These are phyloP conservation scores for Globisporangium nagaii DNA, from an alignment of 352 stramenopile species.

Conservation along the genomic window DNA sequence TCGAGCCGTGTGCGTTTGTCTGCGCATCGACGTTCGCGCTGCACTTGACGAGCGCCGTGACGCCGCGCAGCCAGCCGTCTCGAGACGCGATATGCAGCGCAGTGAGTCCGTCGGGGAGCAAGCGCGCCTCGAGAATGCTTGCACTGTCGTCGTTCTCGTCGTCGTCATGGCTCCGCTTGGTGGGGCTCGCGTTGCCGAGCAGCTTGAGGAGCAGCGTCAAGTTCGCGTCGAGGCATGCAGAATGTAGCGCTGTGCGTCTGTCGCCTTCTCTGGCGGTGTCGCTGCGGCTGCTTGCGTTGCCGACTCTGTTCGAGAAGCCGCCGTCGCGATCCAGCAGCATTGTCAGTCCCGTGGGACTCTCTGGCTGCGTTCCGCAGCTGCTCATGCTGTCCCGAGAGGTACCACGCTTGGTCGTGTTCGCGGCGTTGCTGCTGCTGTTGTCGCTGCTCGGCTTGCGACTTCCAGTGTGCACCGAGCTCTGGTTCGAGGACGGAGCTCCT, in stretches of 20 bases:
- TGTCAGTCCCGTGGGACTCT: background rate
- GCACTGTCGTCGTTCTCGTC: background rate
- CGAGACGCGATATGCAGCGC: slow-evolving; percentile 23
- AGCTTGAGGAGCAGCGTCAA: background rate
- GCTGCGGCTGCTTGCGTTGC: background rate
- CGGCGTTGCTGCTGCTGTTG: background rate
- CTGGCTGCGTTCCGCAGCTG: slow-evolving; percentile 4
- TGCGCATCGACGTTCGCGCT: slow-evolving; percentile 19
- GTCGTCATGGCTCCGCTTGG: too few species aligned
- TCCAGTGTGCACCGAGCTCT: slow-evolving; percentile 2
- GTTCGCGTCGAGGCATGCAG: slow-evolving; percentile 5
- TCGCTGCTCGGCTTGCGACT: background rate
- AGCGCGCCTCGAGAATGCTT: background rate
- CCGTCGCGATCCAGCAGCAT: background rate
- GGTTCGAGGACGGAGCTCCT: background rate
- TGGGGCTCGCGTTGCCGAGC: background rate
- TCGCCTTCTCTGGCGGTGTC: background rate
- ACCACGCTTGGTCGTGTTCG: background rate
- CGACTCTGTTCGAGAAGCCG: background rate
- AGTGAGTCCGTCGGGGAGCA: slow-evolving; percentile 16
- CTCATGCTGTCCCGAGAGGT: background rate
- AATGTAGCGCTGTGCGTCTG: background rate
- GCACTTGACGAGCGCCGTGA: slow-evolving; percentile 18
- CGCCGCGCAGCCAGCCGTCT: slow-evolving; percentile 19
- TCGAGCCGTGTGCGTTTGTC: background rate